These are phyloP conservation scores for Neopestalotiopsis sp. DNA, from an alignment of 2,329 filamentous ascomycete genomes.

Conservation along the genomic window DNA sequence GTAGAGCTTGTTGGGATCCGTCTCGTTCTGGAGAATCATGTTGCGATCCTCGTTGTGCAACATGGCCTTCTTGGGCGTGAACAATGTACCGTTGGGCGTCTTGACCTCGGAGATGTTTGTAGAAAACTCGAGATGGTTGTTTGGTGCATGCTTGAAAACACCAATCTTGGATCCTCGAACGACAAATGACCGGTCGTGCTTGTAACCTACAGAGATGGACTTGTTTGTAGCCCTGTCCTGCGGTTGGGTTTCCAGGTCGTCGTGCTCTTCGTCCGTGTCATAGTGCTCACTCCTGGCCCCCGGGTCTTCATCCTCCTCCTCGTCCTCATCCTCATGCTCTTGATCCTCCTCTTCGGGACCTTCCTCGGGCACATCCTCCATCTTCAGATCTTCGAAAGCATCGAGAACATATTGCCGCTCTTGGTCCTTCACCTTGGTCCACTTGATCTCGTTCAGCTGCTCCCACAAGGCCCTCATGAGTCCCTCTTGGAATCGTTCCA, in stretches of 20 bases:
- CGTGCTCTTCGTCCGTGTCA: slow-evolving; percentile 76
- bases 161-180: slow-evolving; percentile 97
- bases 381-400: slow-evolving; percentile 90
- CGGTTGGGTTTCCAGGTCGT: slow-evolving; percentile 71
- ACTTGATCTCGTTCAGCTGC: slow-evolving; percentile 91
- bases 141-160: slow-evolving; percentile 94
- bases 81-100: slow-evolving; percentile 83
- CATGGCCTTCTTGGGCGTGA: slow-evolving; percentile 97
- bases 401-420: slow-evolving; percentile 95
- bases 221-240: slow-evolving; percentile 88
- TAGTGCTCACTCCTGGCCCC: slow-evolving; percentile 71
- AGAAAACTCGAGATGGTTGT: slow-evolving; percentile 93
- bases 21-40: slow-evolving; percentile 83
- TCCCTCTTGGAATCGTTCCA: slow-evolving; percentile 90
- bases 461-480: slow-evolving; percentile 98
- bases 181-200: slow-evolving; percentile 95
- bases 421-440: slow-evolving; percentile 89
- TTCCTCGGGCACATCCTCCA: slow-evolving; percentile 76
- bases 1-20: slow-evolving; percentile 89
- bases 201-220: slow-evolving; percentile 93
- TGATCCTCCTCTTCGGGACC: slow-evolving; percentile 54
- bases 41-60: slow-evolving; percentile 88
- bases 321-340: slow-evolving; percentile 65
- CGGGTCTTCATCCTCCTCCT: slow-evolving; percentile 63
- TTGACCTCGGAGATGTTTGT: slow-evolving; percentile 97